Conservation (phyloP, 371 early-diverging fungal species). For the Rhizopus sp. region DNA sequence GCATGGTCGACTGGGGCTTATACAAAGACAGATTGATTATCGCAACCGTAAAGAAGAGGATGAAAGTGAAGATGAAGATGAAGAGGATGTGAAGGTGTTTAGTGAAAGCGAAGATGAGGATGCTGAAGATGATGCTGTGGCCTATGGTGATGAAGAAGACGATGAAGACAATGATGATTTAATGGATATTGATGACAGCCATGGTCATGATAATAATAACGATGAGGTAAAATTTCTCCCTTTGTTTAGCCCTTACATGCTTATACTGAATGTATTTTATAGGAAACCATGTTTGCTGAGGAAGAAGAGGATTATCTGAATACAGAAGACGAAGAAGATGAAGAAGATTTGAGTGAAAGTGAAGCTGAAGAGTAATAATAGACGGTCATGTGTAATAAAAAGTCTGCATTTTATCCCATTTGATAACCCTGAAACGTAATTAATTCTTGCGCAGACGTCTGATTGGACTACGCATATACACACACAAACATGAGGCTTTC, state of each 20-base stretch:
- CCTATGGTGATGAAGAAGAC: constrained; percentile 15
- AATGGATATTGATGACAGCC: constrained; percentile 19
- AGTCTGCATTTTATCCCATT: no score
- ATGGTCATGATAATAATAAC: constrained; percentile 2
- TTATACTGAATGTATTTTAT: background rate
- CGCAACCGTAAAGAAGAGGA: constrained; percentile 44
- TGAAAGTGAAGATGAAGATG: constrained; percentile 45
- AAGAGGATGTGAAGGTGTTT: constrained; percentile 29
- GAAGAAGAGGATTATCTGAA: constrained; percentile 25
- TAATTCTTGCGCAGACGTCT: no score
- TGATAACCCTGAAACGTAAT: no score
- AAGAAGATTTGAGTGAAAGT: constrained; percentile 22
- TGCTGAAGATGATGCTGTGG: constrained; percentile 28
- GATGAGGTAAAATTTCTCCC: background rate
- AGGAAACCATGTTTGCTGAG: constrained; percentile 23
- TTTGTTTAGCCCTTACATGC: background rate
- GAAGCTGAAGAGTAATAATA: constrained; percentile 23
- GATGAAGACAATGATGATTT: constrained; percentile 19
- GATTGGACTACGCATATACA: no score
- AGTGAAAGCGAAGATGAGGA: constrained; percentile 16
- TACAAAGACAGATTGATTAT: constrained; percentile 65
- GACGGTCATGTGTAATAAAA: no score
- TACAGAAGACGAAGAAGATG: constrained; percentile 25
- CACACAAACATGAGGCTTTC: no score
- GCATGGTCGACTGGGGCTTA: constrained; percentile 72